Evolutionary conservation across 106 monocot genomes (phyloP).

Genomic region (Dendrobium nobile): DNA sequence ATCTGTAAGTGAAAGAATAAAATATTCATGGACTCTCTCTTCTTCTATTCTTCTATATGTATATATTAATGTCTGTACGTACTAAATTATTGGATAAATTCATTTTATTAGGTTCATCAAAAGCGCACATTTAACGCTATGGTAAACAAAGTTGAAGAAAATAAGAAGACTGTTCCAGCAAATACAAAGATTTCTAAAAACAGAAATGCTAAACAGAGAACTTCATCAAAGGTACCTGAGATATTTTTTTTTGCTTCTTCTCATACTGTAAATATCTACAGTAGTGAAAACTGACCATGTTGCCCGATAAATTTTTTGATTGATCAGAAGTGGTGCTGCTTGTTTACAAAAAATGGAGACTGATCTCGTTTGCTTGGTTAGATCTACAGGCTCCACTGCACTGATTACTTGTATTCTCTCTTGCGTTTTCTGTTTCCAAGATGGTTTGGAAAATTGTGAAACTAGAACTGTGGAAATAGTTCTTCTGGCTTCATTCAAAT

Average conservation of each 20-base stretch:
- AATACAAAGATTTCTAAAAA: background rate
- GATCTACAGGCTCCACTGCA: background rate
- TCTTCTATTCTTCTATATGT: too few species aligned
- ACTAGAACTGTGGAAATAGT: too few species aligned
- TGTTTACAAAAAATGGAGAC: background rate
- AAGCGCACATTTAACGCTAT: constrained; percentile 1
- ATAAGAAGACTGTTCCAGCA: constrained; percentile 14
- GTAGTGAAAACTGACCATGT: background rate
- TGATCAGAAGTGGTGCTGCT: background rate
- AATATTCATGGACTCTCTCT: too few species aligned
- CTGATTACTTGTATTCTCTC: background rate
- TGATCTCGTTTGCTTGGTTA: background rate
- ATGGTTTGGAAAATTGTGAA: background rate
- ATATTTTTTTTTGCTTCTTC: background rate
- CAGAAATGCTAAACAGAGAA: background rate
- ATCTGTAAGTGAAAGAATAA: too few species aligned
- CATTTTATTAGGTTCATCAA: background rate
- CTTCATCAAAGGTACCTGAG: background rate
- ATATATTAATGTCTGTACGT: too few species aligned
- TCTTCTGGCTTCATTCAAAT: too few species aligned
- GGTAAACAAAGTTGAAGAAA: constrained; percentile 22
- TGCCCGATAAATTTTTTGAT: background rate
- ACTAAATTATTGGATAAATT: too few species aligned
- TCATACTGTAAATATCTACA: background rate
- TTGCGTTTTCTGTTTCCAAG: background rate